These are phyloP conservation scores for Rhinocladiella similis DNA, from an alignment of 2,329 filamentous ascomycete genomes.

Conservation along the genomic window DNA sequence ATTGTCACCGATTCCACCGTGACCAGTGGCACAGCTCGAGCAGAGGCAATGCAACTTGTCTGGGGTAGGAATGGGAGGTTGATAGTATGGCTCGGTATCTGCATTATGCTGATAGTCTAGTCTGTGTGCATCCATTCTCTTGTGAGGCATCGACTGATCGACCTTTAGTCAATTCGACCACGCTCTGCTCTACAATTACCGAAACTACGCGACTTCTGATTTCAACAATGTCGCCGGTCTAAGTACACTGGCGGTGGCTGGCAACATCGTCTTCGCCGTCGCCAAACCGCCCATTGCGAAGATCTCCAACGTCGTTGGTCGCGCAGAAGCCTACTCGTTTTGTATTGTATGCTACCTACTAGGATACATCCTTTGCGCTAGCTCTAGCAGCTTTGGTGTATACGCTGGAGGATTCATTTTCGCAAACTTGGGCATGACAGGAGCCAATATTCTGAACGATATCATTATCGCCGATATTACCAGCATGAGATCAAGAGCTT, in stretches of 20 bases:
- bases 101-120: conserved; percentile 12
- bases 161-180: conserved; percentile 38
- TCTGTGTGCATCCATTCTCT: neutral
- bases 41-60: conserved; percentile 14
- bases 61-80: conserved; percentile 13
- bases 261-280: conserved; percentile 41
- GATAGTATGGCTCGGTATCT: conserved; percentile 7
- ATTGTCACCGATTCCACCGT: conserved; percentile 8
- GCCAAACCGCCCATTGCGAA: conserved; percentile 46
- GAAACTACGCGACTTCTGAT: conserved; percentile 43
- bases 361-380: conserved; percentile 41
- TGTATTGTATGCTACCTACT: conserved; percentile 39
- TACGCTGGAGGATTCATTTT: conserved; percentile 42
- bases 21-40: conserved; percentile 18
- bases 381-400: conserved; percentile 36
- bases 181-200: conserved; percentile 40
- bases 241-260: conserved; percentile 37
- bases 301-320: conserved; percentile 44
- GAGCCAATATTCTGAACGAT: conserved; percentile 45
- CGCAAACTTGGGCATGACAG: conserved; percentile 40
- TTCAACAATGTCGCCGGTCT: conserved; percentile 36
- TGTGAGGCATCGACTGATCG: neutral
- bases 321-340: conserved; percentile 35
- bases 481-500: conserved; percentile 41
- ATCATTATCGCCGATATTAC: conserved; percentile 46